Base-by-base conservation (phyloP, 352 stramenopile genomes). In the Phytophthora megakarya region DNA sequence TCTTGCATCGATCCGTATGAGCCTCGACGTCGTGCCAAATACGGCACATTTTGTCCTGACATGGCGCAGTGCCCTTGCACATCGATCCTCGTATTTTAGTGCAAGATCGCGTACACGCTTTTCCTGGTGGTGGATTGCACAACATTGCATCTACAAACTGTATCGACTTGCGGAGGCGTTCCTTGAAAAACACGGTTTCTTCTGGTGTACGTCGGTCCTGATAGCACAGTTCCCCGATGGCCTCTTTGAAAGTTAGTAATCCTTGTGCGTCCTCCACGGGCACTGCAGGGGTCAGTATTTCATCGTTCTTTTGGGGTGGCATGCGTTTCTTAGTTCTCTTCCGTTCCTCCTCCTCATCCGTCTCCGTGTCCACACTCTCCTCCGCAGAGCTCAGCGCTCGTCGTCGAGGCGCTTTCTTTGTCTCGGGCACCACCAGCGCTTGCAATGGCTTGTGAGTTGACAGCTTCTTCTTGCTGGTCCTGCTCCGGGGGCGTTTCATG, bases 1-100 rank as follows among this genome's bases (percentile, higher is more conserved):
- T 88, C 56, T 76, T 63, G 49, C 81, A 90, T n/a, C 72, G 76
- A 53, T 88, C 81, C 3, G 71, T 88, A 61, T 90, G 79, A 9
- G 80, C 79, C 46, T 90, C 81, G 0, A 90, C 81, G 23, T 90
- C 81, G 52, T 90, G 81, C 81, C 81, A 90, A 25, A 89, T 75
- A 13, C 81, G 79, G 25, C 81, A 90, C 49, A 78, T 75, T 62
- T 85, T 88, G 79, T 88, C 86, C 45, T 80, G 78, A 56, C 81
- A 90, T 13, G 79, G 79, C 50, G 81, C 63, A 39, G 81, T 75
- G 43, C 73, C 69, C 61, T 81, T 86, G 53, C 81, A 90, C 81
- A 90, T 90, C 12, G 84, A 72, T 11, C 68, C 68, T 16, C 81
- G 81, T n/a, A 90, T 76, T 50, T 86, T 86, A 46, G 75, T 77